Conservation (phyloP, 306 rosid species). For the Lithocarpus polystachyus region DNA sequence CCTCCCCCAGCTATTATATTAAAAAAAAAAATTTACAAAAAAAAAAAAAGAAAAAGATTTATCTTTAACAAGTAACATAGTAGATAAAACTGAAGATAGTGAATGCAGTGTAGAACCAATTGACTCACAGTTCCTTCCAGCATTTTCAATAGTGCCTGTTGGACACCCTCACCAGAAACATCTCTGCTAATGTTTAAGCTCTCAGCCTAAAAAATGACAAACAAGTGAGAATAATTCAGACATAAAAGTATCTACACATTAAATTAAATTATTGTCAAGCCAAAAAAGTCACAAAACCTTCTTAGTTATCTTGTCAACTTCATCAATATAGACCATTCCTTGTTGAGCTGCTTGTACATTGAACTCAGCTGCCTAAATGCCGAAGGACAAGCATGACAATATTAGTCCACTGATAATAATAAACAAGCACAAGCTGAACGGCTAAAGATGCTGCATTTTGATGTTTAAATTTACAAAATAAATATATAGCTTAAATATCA, state of each 20-base stretch:
- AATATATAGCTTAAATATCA: not conserved
- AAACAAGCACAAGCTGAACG: conserved; percentile 15
- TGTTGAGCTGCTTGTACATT: conserved; percentile 98
- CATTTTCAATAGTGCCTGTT: conserved; percentile 96
- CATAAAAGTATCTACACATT: conserved; percentile 2
- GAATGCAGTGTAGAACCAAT: conserved; percentile 2
- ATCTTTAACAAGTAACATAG: not conserved
- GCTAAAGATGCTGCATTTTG: not conserved
- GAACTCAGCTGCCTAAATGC: conserved; percentile 84
- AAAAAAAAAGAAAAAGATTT: not conserved
- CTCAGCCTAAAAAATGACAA: conserved; percentile 66
- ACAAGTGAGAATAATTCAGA: conserved; percentile 14
- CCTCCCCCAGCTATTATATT: too few relatives aligned
- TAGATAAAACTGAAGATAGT: conserved; percentile 16
- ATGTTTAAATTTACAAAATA: not conserved
- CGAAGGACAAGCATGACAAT: conserved; percentile 20
- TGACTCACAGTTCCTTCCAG: conserved; percentile 97
- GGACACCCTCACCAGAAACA: conserved; percentile 99
- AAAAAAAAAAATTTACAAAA: not conserved
- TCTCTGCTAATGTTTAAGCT: conserved; percentile 91
- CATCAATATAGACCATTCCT: conserved; percentile 94
- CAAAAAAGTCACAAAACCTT: conserved; percentile 48
- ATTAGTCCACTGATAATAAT: conserved; percentile 15
- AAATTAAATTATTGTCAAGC: conserved; percentile 2
- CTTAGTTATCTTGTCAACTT: conserved; percentile 99